phyloP scores from a whole-genome alignment of 108 stramenopile species.

The Skeletonema grethae region DNA sequence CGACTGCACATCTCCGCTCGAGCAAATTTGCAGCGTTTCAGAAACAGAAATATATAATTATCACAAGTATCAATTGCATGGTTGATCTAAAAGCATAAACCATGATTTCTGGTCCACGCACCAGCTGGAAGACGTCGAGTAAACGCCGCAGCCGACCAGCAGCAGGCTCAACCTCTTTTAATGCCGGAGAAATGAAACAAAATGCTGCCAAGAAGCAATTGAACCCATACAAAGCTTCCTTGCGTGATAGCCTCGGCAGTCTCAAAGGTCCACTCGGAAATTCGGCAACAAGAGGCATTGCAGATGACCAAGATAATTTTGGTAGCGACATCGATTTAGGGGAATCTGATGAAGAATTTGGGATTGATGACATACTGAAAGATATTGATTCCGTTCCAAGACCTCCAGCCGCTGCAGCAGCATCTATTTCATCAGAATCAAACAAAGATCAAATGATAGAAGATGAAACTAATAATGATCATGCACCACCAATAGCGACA shows the following conservation, averaged over 20 bases:
- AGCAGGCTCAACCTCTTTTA: background rate
- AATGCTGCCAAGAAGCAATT: constrained; percentile 7
- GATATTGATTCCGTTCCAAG: background rate
- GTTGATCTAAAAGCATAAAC: background rate
- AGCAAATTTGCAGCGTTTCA: too few species aligned
- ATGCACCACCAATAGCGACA: too few species aligned
- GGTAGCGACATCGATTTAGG: constrained; percentile 5
- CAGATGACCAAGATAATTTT: background rate
- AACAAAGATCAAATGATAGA: background rate
- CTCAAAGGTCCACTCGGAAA: background rate
- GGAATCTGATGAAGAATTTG: constrained; percentile 10
- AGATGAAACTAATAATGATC: background rate
- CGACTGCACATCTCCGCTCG: too few species aligned
- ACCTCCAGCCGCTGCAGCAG: background rate
- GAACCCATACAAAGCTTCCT: background rate
- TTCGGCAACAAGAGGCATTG: background rate
- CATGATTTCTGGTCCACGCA: background rate
- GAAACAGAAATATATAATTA: too few species aligned
- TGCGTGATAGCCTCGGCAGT: background rate
- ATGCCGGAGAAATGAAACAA: constrained; percentile 5
- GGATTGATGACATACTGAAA: constrained; percentile 10
- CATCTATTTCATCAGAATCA: background rate
- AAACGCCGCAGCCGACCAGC: constrained; percentile 34
- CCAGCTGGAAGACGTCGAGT: constrained; percentile 31
- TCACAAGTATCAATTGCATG: too few species aligned